phyloP scores from a whole-genome alignment of 164 flowering plant genomes.

The Magnolia kwangsiensis region DNA sequence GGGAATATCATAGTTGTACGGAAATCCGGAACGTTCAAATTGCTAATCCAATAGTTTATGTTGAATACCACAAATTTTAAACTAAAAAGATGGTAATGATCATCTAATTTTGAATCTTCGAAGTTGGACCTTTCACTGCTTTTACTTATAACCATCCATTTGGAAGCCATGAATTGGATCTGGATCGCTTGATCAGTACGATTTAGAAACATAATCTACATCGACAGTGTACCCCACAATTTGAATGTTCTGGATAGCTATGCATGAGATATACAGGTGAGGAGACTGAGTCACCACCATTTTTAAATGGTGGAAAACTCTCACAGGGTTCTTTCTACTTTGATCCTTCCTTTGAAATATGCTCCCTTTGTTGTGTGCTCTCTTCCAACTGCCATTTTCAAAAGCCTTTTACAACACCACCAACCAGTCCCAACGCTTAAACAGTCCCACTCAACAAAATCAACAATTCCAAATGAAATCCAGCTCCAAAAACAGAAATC shows the following conservation, averaged over 20 bases:
- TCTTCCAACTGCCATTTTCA: slow-evolving; percentile 6
- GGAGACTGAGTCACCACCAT: neutral
- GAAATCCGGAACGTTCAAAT: neutral
- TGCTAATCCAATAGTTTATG: neutral
- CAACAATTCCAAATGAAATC: neutral
- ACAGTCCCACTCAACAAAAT: neutral
- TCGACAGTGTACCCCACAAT: too few species aligned
- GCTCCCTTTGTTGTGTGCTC: neutral
- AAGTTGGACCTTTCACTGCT: too few species aligned
- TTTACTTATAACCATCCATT: too few species aligned
- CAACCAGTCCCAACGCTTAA: neutral
- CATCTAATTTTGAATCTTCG: neutral
- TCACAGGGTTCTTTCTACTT: neutral
- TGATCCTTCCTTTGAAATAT: neutral
- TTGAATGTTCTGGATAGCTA: too few species aligned
- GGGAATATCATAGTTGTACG: neutral
- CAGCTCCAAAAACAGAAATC: neutral
- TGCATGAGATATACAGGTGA: neutral
- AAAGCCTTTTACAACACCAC: neutral
- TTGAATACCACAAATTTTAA: neutral
- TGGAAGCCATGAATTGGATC: too few species aligned
- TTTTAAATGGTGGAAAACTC: neutral
- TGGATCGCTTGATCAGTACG: too few species aligned
- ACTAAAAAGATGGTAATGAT: neutral
- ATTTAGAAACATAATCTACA: too few species aligned